Conservation (phyloP, 73 alveolate species). For the Paramecium tetraurelia region DNA sequence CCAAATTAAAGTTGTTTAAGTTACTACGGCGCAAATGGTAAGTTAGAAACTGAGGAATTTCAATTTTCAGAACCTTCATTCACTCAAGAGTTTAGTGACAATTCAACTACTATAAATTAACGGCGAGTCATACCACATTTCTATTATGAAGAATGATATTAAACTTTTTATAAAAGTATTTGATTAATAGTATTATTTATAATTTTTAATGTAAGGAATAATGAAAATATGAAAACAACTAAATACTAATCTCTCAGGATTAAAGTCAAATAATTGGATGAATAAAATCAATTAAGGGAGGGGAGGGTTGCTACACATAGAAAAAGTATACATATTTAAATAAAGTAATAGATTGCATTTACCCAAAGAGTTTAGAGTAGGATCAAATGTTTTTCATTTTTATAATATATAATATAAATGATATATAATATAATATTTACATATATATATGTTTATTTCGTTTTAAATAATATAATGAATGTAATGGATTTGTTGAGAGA, state of each 20-base stretch:
- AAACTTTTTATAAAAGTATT: neutral
- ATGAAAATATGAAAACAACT: no score
- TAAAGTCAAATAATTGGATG: no score
- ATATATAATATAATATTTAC: neutral
- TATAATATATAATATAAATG: neutral
- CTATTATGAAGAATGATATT: constrained; percentile 11
- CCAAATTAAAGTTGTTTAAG: constrained; percentile 38
- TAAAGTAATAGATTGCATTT: no score
- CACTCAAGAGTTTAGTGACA: neutral
- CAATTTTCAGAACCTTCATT: neutral
- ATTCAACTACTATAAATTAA: constrained; percentile 22
- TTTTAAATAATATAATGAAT: neutral
- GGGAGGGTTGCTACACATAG: no score
- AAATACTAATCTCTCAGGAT: no score
- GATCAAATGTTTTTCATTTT: no score
- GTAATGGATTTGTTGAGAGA: constrained; percentile 22
- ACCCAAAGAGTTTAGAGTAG: no score
- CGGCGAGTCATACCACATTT: constrained; percentile 1
- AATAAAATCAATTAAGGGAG: no score
- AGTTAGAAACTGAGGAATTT: constrained; percentile 15
- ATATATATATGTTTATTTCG: neutral
- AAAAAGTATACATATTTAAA: no score
- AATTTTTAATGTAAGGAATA: no score
- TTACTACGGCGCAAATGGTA: constrained; percentile 41
- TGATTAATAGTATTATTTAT: no score